Conservation (phyloP, 306 rosid genomes). For the Casuarina glauca region DNA sequence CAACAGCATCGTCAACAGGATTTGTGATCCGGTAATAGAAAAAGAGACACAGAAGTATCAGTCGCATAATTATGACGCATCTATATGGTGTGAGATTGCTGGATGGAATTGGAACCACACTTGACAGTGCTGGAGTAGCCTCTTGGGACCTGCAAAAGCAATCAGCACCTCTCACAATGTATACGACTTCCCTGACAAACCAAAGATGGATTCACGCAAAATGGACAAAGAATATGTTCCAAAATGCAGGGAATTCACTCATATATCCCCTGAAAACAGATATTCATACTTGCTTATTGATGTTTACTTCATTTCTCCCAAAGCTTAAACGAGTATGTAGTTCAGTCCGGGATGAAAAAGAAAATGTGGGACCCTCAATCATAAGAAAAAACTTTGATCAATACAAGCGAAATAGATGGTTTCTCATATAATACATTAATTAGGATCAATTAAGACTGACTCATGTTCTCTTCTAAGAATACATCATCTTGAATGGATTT, state of each 20-base stretch:
- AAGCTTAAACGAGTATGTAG: neutral
- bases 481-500: neutral
- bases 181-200: neutral
- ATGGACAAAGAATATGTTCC: neutral
- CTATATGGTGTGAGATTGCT: slow-evolving; percentile 76
- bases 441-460: neutral
- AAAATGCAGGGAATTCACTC: neutral
- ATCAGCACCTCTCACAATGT: slow-evolving; percentile 12
- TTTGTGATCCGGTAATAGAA: slow-evolving; percentile 90
- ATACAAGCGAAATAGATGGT: neutral
- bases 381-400: neutral
- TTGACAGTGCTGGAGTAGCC: slow-evolving; percentile 63
- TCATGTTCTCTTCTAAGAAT: neutral
- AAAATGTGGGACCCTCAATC: neutral
- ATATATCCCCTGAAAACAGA: neutral
- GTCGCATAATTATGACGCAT: slow-evolving; percentile 55
- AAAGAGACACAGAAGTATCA: slow-evolving; percentile 79
- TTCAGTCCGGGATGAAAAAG: neutral
- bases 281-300: neutral
- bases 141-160: slow-evolving; percentile 59
- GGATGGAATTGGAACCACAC: slow-evolving; percentile 57
- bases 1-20: slow-evolving; percentile 94
- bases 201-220: neutral
- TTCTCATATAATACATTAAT: neutral
- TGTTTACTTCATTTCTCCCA: neutral